Percentiles rank a stretch among this genome's conserved stretches.
Evolutionary conservation across 192 early-diverging fungal genomes (phyloP).

Genomic region (Dissophora ornata): DNA sequence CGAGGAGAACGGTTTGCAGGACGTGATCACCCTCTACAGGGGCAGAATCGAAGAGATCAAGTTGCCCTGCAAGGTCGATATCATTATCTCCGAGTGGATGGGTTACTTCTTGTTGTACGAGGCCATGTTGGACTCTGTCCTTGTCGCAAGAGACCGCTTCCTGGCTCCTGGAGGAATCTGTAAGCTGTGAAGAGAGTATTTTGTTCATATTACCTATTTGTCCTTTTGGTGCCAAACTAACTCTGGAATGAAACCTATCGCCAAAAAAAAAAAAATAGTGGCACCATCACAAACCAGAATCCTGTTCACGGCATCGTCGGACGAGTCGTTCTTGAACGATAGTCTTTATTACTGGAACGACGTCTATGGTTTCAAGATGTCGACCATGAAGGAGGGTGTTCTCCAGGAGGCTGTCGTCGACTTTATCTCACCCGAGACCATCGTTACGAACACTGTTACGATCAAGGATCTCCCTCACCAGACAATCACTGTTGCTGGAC

Average conservation of each 20-base stretch:
- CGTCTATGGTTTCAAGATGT: conserved; percentile 85
- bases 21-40: conserved; percentile 89
- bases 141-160: conserved; percentile 93
- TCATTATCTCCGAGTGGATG: conserved; percentile 99
- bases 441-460: conserved; percentile 81
- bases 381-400: conserved; percentile 89
- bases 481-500: conserved; percentile 89
- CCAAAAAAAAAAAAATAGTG: conserved; percentile 41
- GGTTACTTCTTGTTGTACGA: conserved; percentile 99
- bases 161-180: conserved; percentile 81
- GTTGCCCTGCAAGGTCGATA: conserved; percentile 97
- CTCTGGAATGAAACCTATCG: no score
- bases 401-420: conserved; percentile 96
- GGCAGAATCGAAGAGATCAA: conserved; percentile 98
- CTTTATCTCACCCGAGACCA: conserved; percentile 86
- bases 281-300: conserved; percentile 56
- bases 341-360: conserved; percentile 72
- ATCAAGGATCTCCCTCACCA: conserved; percentile 82
- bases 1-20: conserved; percentile 91
- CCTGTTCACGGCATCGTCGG: conserved; percentile 87
- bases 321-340: conserved; percentile 82
- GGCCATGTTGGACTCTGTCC: conserved; percentile 99
- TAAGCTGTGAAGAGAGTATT: conserved; percentile 84
- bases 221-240: not conserved
- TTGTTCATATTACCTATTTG: not conserved